phyloP scores from a whole-genome alignment of 1,284 basidiomycete species.

The Testicularia cyperi region DNA sequence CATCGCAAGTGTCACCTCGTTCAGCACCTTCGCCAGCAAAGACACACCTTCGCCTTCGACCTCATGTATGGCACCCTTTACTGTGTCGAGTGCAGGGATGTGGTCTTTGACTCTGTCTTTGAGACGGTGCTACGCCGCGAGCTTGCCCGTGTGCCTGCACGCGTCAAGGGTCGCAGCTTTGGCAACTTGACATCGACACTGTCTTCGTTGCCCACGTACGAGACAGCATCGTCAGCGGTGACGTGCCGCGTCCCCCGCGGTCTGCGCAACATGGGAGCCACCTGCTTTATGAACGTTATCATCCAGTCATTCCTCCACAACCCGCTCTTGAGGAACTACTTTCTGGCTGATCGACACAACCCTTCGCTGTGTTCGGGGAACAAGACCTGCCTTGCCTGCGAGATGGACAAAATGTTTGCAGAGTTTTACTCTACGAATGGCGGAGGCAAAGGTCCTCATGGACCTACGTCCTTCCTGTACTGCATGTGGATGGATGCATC shows the following conservation, averaged over 20 bases:
- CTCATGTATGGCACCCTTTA: conserved; percentile 52
- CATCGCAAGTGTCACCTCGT: conserved; percentile 17
- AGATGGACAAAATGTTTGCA: conserved; percentile 86
- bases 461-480: conserved; percentile 79
- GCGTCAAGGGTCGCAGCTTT: conserved; percentile 17
- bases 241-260: conserved; percentile 72
- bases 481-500: conserved; percentile 82
- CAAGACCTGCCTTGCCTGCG: conserved; percentile 82
- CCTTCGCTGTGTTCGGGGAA: conserved; percentile 67
- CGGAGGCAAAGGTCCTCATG: conserved; percentile 66
- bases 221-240: conserved; percentile 14
- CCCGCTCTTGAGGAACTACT: conserved; percentile 84
- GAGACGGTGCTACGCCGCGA: conserved; percentile 33
- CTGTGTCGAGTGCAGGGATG: conserved; percentile 52
- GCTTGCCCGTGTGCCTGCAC: conserved; percentile 12
- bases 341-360: conserved; percentile 81
- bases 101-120: conserved; percentile 51
- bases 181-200: conserved; percentile 9
- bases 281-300: conserved; percentile 90
- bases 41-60: conserved; percentile 44
- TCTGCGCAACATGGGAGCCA: conserved; percentile 87
- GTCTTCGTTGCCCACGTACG: conserved; percentile 9
- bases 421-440: conserved; percentile 64
- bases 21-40: conserved; percentile 13
- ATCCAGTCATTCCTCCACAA: conserved; percentile 92